Evolutionary conservation across 768 basidiomycete genomes (phyloP).

Genomic region (Lactifluus subvellereus): DNA sequence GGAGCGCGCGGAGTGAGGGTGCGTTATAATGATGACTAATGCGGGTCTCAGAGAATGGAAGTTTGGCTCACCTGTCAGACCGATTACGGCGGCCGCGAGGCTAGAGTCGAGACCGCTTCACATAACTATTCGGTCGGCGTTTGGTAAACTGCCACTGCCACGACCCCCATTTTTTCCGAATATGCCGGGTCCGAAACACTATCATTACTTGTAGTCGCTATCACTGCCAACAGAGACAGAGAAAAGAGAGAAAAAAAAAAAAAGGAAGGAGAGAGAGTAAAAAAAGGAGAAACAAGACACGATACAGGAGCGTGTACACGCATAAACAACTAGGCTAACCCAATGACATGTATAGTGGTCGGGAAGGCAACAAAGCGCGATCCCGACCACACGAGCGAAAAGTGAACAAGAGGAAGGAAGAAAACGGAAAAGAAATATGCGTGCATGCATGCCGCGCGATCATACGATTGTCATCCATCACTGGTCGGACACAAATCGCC

Average conservation of each 20-base stretch:
- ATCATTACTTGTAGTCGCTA: neutral
- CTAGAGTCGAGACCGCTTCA: neutral
- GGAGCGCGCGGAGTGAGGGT: neutral
- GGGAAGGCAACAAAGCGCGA: neutral
- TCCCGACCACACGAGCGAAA: neutral
- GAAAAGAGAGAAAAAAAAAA: neutral
- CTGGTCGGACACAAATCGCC: constrained; percentile 19
- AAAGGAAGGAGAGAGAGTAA: neutral
- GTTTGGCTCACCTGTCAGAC: neutral
- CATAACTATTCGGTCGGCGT: neutral
- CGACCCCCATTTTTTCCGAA: neutral
- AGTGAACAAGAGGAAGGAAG: constrained; percentile 1
- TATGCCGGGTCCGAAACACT: neutral
- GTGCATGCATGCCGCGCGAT: neutral
- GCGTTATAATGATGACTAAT: neutral
- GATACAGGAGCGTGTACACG: neutral
- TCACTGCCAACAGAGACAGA: neutral
- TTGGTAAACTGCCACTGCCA: neutral
- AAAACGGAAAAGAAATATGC: constrained; percentile 3
- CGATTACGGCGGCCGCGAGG: neutral
- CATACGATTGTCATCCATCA: constrained; percentile 10
- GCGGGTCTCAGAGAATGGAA: neutral
- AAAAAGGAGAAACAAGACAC: neutral
- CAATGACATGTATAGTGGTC: neutral
- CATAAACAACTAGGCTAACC: constrained; percentile 13